Conservation (phyloP, 208 protist species). For the Trypanosoma theileri region DNA sequence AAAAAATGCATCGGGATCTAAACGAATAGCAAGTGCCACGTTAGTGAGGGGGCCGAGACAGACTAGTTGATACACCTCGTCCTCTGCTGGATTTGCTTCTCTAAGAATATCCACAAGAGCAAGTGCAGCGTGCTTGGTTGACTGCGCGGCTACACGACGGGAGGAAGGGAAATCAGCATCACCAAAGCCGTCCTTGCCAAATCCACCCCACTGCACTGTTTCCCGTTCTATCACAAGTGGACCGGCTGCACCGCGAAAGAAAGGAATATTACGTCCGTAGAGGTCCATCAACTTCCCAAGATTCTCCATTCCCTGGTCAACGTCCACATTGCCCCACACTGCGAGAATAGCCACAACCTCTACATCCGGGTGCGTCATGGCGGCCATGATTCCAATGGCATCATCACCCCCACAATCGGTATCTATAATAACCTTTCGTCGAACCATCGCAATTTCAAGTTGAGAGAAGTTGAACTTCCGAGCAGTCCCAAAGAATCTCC, state of each 20-base stretch:
- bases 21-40: constrained; percentile 67
- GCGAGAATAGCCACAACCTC: constrained; percentile 69
- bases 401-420: constrained; percentile 85
- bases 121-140: constrained; percentile 52
- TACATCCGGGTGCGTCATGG: constrained; percentile 68
- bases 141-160: constrained; percentile 32
- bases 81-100: constrained; percentile 28
- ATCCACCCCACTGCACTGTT: constrained; percentile 77
- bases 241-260: constrained; percentile 58
- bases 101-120: constrained; percentile 66
- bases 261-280: constrained; percentile 69
- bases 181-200: constrained; percentile 78
- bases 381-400: constrained; percentile 81
- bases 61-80: constrained; percentile 65
- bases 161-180: constrained; percentile 64
- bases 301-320: constrained; percentile 78
- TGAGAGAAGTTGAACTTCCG: not conserved
- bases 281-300: constrained; percentile 77
- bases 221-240: constrained; percentile 68
- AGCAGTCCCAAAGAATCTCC: not conserved
- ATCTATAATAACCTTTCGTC: constrained; percentile 83
- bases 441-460: constrained; percentile 33
- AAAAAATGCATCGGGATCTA: constrained; percentile 50
- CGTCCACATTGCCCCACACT: constrained; percentile 84
- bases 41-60: constrained; percentile 79